Percentiles rank a stretch among this genome's conserved stretches.
Conservation (phyloP, 164 flowering plant species). For the Macadamia tetraphylla region DNA sequence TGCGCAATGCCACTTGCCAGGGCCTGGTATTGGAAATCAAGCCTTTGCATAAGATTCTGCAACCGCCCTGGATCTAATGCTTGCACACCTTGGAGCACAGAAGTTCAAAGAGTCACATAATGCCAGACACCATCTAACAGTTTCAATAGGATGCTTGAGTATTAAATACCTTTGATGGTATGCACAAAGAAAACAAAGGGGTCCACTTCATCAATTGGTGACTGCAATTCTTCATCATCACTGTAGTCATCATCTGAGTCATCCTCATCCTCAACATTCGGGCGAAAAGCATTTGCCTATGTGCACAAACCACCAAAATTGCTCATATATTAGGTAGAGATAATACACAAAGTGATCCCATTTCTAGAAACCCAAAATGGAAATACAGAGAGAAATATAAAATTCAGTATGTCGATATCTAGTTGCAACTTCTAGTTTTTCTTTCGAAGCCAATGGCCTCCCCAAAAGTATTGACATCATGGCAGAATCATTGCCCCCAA, state of each 20-base stretch:
- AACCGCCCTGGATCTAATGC: conserved; percentile 69
- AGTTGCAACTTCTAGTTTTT: too few species aligned
- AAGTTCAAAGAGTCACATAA: neutral
- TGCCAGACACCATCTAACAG: neutral
- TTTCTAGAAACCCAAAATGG: neutral
- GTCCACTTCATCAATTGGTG: conserved; percentile 96
- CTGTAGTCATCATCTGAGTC: conserved; percentile 89
- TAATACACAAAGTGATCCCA: neutral
- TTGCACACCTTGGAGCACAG: conserved; percentile 54
- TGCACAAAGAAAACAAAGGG: conserved; percentile 91
- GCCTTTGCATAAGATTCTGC: conserved; percentile 72
- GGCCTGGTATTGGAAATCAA: conserved; percentile 83
- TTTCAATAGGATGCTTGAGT: neutral
- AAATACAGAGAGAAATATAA: neutral
- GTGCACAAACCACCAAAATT: neutral
- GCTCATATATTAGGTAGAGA: too few species aligned
- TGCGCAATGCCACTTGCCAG: conserved; percentile 87
- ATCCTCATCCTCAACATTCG: conserved; percentile 49
- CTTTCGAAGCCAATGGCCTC: too few species aligned
- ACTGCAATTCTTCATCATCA: conserved; percentile 94
- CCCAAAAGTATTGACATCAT: too few species aligned
- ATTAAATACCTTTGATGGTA: conserved; percentile 59
- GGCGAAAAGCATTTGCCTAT: conserved; percentile 75
- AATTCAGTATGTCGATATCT: neutral
- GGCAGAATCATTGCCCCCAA: too few species aligned